A percentile compares a stretch with the other conserved stretches of the same genome.
Conservation (phyloP, 495 filamentous ascomycete genomes). For the Lophiotrema nucula region DNA sequence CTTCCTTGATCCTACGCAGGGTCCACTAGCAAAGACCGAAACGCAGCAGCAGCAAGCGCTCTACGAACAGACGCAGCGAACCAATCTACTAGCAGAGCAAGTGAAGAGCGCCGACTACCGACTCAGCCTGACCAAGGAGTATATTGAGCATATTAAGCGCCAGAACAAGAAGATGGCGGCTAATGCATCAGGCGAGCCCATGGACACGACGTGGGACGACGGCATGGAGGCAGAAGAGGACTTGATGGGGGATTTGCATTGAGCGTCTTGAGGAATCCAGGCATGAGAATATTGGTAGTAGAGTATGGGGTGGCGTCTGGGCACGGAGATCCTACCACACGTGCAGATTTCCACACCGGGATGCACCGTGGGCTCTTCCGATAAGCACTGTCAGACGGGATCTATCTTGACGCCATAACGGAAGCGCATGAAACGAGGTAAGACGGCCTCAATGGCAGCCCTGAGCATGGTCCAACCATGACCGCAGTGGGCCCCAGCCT, state of each 20-base stretch:
- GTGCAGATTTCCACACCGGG: neutral
- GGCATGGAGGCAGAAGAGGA: conserved; percentile 40
- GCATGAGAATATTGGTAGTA: neutral
- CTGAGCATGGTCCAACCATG: neutral
- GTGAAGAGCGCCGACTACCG: conserved; percentile 39
- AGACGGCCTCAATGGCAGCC: neutral
- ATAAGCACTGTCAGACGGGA: conserved; percentile 18
- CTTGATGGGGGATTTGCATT: conserved; percentile 40
- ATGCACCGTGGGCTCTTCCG: neutral
- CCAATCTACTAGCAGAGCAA: conserved; percentile 35
- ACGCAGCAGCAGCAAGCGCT: conserved; percentile 36
- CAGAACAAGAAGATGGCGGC: conserved; percentile 28
- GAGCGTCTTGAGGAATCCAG: conserved; percentile 5
- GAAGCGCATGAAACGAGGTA: conserved; percentile 23
- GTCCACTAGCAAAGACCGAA: conserved; percentile 35
- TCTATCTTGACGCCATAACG: conserved; percentile 24
- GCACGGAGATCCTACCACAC: neutral
- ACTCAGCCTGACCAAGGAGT: conserved; percentile 40
- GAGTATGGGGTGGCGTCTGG: neutral
- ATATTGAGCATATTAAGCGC: conserved; percentile 35
- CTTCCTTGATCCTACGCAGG: conserved; percentile 29
- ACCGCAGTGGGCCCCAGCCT: no score
- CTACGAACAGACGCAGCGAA: conserved; percentile 36
- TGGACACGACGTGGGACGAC: conserved; percentile 35
- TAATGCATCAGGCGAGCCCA: conserved; percentile 13